Evolutionary conservation across 306 rosid genomes (phyloP), one percentile per base, ranked within the genome.

Genomic region (Inga leiocalycina): DNA sequence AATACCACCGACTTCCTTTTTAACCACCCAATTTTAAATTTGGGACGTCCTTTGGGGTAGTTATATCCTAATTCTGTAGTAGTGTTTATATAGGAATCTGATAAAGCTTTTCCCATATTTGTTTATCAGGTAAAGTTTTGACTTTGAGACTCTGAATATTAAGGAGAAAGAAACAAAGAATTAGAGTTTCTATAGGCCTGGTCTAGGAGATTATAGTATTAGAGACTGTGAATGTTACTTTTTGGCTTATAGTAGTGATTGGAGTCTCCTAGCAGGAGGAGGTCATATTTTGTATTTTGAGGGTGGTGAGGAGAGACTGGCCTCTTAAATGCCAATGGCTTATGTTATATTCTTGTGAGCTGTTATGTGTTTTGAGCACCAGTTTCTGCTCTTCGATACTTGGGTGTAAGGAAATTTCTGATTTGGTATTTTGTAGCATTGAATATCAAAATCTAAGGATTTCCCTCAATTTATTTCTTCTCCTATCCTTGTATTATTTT

Each of bases 101-200:
- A 61, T 74, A 69, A 82, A 82, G 9, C 10, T 70, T 78, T 64
- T n/a, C 64, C 59, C 37, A 41, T 65, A 35, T 46, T 83, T 32
- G 2, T 32, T 32, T 32, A 3, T 32, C 34, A 32, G 34, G n/a
- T 59, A 6, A 22, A 54, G 24, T 3, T 2, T 54, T 54, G 10
- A 54, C 61, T 2, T 1, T 54, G 24, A 19, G n/a, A 54, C 61
- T 54, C 10, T 0, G 1, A 54, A 54, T 2, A 17, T 16, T 54
- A 19, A 19, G 61, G 61, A 54, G 61, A 54, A 52, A 54, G 57
- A 54, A 19, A 19, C 61, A 4, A 52, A 52, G 61, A 54, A 54
- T 20, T 19, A 17, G 61, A 19, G 9, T 19, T 54, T 0, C 22
- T 6, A 17, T 54, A 54, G 22, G 61, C 24, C 0, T 54, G 61